A percentile compares a stretch with the other conserved stretches of the same genome.
Conservation (phyloP, 805 yeast genomes). For the Candida sanyiensis region DNA sequence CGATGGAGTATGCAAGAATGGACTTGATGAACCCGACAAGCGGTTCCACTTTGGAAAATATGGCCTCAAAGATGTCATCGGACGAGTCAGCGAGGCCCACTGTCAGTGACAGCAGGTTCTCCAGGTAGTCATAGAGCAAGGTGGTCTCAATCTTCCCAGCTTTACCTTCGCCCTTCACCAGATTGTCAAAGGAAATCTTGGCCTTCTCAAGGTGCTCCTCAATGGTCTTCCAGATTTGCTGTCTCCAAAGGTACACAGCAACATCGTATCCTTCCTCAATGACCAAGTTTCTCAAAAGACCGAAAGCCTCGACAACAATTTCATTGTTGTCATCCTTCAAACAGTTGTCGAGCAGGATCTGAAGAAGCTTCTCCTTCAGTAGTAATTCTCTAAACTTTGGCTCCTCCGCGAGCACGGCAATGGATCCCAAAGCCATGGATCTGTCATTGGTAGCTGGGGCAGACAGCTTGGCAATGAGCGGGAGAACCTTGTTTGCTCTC, state of each 20-base stretch:
- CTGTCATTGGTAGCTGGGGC: constrained; percentile 66
- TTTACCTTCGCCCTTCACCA: constrained; percentile 26
- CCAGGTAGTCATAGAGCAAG: constrained; percentile 59
- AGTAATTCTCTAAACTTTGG: constrained; percentile 53
- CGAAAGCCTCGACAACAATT: constrained; percentile 74
- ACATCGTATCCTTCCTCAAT: constrained; percentile 87
- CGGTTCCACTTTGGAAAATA: constrained; percentile 26
- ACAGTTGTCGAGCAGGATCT: constrained; percentile 55
- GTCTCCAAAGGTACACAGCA: constrained; percentile 69
- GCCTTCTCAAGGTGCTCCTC: constrained; percentile 47
- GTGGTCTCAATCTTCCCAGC: constrained; percentile 37
- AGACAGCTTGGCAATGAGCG: constrained; percentile 59
- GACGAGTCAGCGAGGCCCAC: constrained; percentile 62
- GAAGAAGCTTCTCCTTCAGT: constrained; percentile 66
- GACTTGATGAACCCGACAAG: constrained; percentile 25
- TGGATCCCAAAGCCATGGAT: constrained; percentile 69
- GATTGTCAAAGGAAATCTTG: constrained; percentile 40
- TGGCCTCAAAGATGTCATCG: constrained; percentile 48
- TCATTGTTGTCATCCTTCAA: constrained; percentile 67
- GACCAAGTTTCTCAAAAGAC: constrained; percentile 71
- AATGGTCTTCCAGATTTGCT: constrained; percentile 64
- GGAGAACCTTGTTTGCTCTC: constrained; percentile 53
- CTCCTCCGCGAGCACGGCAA: constrained; percentile 68
- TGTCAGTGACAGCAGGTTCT: constrained; percentile 64
- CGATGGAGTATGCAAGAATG: constrained; percentile 25